Base-by-base conservation (phyloP, 1,139 yeast species). In the Zygotorulaspora mrakii region DNA sequence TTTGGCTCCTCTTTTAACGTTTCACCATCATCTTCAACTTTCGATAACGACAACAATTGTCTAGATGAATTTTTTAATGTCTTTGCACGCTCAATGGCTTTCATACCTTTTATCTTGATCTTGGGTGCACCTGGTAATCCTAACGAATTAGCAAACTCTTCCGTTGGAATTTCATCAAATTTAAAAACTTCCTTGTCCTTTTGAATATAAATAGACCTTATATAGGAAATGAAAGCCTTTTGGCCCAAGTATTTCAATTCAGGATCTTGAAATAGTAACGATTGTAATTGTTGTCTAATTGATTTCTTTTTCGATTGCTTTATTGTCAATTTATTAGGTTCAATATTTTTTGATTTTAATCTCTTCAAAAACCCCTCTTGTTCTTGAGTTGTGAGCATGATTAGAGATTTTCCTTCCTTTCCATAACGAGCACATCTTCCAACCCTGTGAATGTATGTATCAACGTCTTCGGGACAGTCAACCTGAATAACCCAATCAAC, bases 51-150 rank as follows among this genome's bases (percentile, higher is more conserved):
- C 37, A 75, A 56, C 47, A 91, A 66, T 52, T 77, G 77, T 57
- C 96, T 76, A 1, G 95, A 81, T 22, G 82, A 78, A 60, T 91
- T 91, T 66, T 91, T 91, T 67, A 77, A 68, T 48, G 82, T 94
- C 62, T 84, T 87, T 20, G 73, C 67, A 45, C 68, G 69, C 35
- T 62, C 60, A 17, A 69, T 57, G 13, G 70, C 66, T 7, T 65
- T 65, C 51, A 61, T 63, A 37, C 76, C 78, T 42, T 76, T 74
- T 43, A 89, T 75, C 62, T 87, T 88, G 52, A 91, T 82, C 54
- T 84, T 82, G 31, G 99, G 99, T 1, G 96, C 96, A 42, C 97
- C 96, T 0, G 97, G 96, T 38, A 91, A 73, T 5, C 99, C 99
- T 37, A 89, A 65, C 9, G 95, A 84, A 42, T 77, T 76, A 2